Conservation (phyloP, 2,329 filamentous ascomycete species). For the Metarhizium brunneum region DNA sequence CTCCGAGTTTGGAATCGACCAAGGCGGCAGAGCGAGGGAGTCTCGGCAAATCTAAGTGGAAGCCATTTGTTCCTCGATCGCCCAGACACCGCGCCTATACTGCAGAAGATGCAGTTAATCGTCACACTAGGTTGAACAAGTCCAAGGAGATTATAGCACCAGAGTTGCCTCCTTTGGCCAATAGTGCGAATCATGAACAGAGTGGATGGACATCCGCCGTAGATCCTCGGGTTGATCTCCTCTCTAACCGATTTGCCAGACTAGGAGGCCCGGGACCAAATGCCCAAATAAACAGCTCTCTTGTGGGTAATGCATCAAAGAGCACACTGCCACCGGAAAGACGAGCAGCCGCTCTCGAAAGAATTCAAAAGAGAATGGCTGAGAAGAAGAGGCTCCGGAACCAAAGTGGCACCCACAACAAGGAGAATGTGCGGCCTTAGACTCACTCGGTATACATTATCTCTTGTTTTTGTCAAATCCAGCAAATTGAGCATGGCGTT, state of each 20-base stretch:
- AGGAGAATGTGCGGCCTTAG: conserved; percentile 41
- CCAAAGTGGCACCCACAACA: conserved; percentile 25
- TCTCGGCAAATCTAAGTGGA: conserved; percentile 28
- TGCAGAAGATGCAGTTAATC: conserved; percentile 21
- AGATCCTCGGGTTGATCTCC: conserved; percentile 31
- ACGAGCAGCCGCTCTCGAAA: conserved; percentile 43
- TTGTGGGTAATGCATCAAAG: conserved; percentile 30
- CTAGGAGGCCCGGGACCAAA: conserved; percentile 30
- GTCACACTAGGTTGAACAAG: conserved; percentile 17
- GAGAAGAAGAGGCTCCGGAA: conserved; percentile 34
- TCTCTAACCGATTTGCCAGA: conserved; percentile 35
- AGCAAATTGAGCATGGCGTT: conserved; percentile 17
- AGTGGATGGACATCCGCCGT: conserved; percentile 13
- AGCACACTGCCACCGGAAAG: conserved; percentile 40
- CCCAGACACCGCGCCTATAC: conserved; percentile 29
- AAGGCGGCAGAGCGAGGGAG: conserved; percentile 15
- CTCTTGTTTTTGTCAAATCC: background rate
- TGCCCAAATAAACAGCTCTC: conserved; percentile 15
- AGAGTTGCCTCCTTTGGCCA: conserved; percentile 18
- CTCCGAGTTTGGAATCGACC: conserved; percentile 8
- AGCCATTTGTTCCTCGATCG: conserved; percentile 31
- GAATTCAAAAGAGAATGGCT: conserved; percentile 44
- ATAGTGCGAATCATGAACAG: conserved; percentile 12
- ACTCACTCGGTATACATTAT: background rate
- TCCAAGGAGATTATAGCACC: conserved; percentile 15